Percentiles rank a stretch among this genome's conserved stretches.
These are phyloP conservation scores for Trichoderma sp. DNA, from an alignment of 2,329 filamentous ascomycete species.

Conservation along the genomic window DNA sequence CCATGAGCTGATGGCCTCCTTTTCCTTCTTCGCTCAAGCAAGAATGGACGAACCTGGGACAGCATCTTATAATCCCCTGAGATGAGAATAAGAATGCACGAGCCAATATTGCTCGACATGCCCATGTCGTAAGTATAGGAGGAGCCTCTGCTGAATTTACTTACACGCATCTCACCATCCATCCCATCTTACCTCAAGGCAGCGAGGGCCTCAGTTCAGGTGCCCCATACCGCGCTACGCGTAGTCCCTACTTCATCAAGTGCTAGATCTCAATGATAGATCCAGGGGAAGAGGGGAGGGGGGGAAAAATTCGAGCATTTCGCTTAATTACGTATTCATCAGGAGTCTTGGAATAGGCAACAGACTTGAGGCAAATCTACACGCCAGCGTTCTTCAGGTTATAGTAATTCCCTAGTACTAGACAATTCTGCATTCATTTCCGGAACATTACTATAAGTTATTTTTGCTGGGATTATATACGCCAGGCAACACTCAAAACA, in stretches of 20 bases:
- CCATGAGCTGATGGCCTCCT: neutral
- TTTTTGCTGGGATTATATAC: neutral
- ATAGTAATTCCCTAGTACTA: neutral
- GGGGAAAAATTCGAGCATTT: neutral
- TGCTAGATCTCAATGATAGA: neutral
- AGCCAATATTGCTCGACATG: neutral
- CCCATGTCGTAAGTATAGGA: neutral
- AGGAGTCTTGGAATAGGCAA: neutral
- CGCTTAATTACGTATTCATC: neutral
- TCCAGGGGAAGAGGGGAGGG: neutral
- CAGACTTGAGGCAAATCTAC: neutral
- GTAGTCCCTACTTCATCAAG: neutral
- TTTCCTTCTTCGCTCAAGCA: neutral
- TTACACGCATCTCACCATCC: neutral
- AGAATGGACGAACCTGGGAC: neutral
- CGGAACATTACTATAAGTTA: neutral
- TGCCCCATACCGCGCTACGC: conserved; percentile 4
- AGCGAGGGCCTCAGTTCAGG: neutral
- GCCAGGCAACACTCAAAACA: neutral
- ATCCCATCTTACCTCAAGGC: neutral
- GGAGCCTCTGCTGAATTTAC: neutral
- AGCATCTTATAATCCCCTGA: neutral
- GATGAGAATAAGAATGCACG: neutral
- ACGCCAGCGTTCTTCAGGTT: neutral
- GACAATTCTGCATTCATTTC: neutral